These are phyloP conservation scores for Thermochaetoides thermophila DNA, from an alignment of 495 filamentous ascomycete genomes.

Conservation along the genomic window DNA sequence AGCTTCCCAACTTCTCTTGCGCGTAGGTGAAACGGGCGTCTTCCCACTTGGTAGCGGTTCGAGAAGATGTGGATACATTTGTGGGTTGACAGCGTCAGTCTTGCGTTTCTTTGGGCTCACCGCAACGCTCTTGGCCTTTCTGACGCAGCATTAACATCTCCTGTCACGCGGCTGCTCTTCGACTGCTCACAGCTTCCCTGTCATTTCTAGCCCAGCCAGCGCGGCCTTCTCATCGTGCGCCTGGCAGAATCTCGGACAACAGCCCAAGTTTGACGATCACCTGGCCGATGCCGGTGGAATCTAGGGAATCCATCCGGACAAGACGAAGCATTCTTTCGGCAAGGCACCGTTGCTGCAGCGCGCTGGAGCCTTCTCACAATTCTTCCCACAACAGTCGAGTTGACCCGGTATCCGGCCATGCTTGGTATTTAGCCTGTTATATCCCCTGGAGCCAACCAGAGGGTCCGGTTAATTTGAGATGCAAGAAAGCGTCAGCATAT, in stretches of 20 bases:
- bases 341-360: conserved; percentile 5
- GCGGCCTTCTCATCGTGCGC: no score
- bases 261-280: conserved; percentile 1
- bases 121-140: no score
- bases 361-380: neutral
- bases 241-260: conserved; percentile 2
- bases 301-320: conserved; percentile 4
- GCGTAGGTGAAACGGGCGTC: no score
- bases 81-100: no score
- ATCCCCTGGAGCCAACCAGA: conserved; percentile 14
- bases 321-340: conserved; percentile 2
- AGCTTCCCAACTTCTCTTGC: no score
- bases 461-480: conserved; percentile 14
- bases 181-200: no score
- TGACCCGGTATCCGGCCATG: conserved; percentile 21
- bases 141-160: no score
- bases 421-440: conserved; percentile 17
- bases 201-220: no score
- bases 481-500: conserved; percentile 2
- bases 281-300: conserved; percentile 6
- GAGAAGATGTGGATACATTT: no score
- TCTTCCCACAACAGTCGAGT: conserved; percentile 3
- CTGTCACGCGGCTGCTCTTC: no score
- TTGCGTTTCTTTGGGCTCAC: no score
- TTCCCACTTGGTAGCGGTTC: no score